Evolutionary conservation across 2,329 filamentous ascomycete species (phyloP), one percentile per base, ranked within the genome.

Genomic region (Aspergillus sp.): DNA sequence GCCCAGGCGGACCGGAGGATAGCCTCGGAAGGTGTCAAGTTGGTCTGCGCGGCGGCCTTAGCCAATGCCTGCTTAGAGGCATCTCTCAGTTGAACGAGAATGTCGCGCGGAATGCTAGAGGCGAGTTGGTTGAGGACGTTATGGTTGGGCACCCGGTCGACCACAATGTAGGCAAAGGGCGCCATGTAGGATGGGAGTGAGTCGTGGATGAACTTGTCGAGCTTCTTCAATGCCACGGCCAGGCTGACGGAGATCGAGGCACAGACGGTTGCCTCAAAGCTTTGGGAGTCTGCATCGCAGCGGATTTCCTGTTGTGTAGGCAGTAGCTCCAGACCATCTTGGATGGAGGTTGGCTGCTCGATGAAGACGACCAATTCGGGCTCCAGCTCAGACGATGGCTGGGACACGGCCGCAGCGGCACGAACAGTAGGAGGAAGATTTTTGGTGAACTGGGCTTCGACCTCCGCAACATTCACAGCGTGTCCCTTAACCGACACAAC

Each of bases 171-270:
- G 0, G 73, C 69, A 41, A 72, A 78, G 1, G 81, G 80, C 4
- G 76, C 64, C 75, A 81, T 77, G 62, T 79, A 79, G 2, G 78
- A 75, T n/a, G 80, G 76, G 27, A 82, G 71, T 21, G 74, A 75
- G 62, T 80, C 76, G 25, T 70, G 71, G 36, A 78, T 72, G 36
- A 75, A 77, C 54, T 78, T 81, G 66, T 81, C 73, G 4, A 82
- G 70, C 32, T 73, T 76, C 61, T 77, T 79, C 5, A 81, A 62
- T 8, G 71, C 70, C 5, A 66, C 54, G 17, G 70, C 71, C 30
- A 82, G 70, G 15, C 60, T 68, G 13, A 66, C 61, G 0, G 78
- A 62, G 5, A 78, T 66, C 3, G 39, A 68, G 3, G 68, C 55
- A 53, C 65, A 62, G 25, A 73, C 58, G 1, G 50, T 64, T 2